Evolutionary conservation across 1,139 yeast genomes (phyloP), one percentile per base, ranked within the genome.

Genomic region (Sugiyamaella paludigena): DNA sequence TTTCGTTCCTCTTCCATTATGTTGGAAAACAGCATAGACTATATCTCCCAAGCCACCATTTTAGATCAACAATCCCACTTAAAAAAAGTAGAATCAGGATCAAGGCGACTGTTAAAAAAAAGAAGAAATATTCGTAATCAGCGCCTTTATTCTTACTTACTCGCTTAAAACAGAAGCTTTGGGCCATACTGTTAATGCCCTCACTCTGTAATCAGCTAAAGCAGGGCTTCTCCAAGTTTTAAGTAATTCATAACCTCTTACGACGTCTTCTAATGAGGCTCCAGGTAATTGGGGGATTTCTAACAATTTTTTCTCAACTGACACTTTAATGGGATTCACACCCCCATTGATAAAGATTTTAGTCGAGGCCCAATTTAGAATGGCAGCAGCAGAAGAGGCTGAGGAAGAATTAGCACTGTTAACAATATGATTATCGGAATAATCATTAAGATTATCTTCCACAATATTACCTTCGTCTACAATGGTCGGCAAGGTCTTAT

Each of bases 401-500:
- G 47, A 15, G 32, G 30, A 15, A 38, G 35, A 13, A 33, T 12
- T 39, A n/a, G 29, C 36, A 11, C 40, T 47, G 16, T 57, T 56
- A 15, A 59, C 47, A 19, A 65, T 58, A 41, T 60, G 49, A 36
- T 48, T 50, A 45, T 63, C 61, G 30, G 57, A 54, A 43, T 59
- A 65, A 40, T 56, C 57, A 13, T 40, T 43, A 31, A 59, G 43
- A 27, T 56, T 54, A 26, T 56, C 61, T 8, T 51, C 51, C 9
- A 53, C 55, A 28, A 63, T 53, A 35, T 64, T 59, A 19, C 67
- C 67, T 11, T 43, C 44, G 7, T 59, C 45, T 13, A 58, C 62
- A n/a, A 63, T 55, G 4, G 60, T 53, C 2, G 68, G 64, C 32
- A 67, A 58, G 43, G 64, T 48, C 51, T 61, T 65, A 40, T 60